Evolutionary conservation across 2,329 filamentous ascomycete species (phyloP), one percentile per base, ranked within the genome.

Genomic region (Calonectria pseudoreteaudii): DNA sequence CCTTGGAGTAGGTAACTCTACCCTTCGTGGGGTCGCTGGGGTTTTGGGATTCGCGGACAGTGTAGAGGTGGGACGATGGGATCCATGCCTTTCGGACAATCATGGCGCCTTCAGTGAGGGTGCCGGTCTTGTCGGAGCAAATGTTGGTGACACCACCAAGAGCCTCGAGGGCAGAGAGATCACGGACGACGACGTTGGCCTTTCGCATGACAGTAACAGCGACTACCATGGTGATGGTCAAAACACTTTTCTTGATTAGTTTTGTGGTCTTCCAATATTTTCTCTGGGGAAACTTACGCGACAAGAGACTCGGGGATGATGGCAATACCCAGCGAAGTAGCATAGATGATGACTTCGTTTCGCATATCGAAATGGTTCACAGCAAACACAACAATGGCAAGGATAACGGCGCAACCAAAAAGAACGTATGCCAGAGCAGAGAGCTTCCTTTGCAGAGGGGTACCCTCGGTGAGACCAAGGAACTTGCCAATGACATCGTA

Each of bases 371-470:
- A 91, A 74, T 87, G 86, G 79, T 91, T 91, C 66, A 89, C 90
- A 0, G 86, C 89, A 80, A 91, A 91, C 14, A 91, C 90, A 53
- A 91, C 87, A 70, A 91, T 86, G 34, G 90, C 90, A 34, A 91
- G 84, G 26, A 91, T 80, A 14, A 91, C 82, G n/a, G 90, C 94
- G 74, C 94, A 92, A 60, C 90, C 92, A 81, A 96, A 95, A 3
- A 97, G 90, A 10, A 94, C 86, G 71, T 95, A 93, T 14, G 94
- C 94, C 73, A 97, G 88, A 78, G 94, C 94, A 73, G 93, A 93
- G 66, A 97, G 87, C 84, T 94, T 95, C 76, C 93, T 91, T 84
- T 96, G 94, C 64, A 97, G 87, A 4, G 94, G 94, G 2, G 94
- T 97, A 36, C 94, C 94, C 73, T 92, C 88, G 5, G 88, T 89